Evolutionary conservation across 2,329 filamentous ascomycete species (phyloP), one percentile per base, ranked within the genome.

Genomic region (Beauveria pseudobassiana): DNA sequence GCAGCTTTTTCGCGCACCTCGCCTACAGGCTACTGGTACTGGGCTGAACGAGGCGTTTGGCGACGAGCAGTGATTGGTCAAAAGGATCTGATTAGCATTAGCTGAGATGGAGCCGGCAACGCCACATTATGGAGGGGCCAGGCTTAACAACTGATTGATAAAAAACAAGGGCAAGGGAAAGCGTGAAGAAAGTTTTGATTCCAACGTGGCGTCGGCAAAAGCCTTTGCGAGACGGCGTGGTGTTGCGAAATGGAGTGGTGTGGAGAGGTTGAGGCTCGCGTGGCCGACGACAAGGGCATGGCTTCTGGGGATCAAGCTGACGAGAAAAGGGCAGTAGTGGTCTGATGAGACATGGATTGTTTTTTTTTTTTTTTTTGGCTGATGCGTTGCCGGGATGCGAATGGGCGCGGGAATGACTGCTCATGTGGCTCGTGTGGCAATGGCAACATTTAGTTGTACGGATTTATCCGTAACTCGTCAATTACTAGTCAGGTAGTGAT

Each of bases 41-140:
- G 22, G 12, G 30, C 30, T 48, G 8, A 14, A 42, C 1, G 49
- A 53, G 57, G 58, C 58, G 58, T 53, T 38, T 38, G 26, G 38
- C 5, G 40, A 16, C 38, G 38, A 43, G n/a, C 49, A 24, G 49
- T 40, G 40, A 60, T 60, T 60, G 58, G 58, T 18, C 42, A 42
- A 6, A n/a, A 40, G 26, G 58, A 60, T 60, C 58, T 60, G 58
- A 60, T 60, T 60, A 60, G 49, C 58, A 60, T 16, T 48, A 49
- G n/a, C 49, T 28, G 34, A 28, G 24, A 42, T 40, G 45, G 46
- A 12, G 56, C 7, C 38, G 28, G 28, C 22, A 45, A 48, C 46
- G 56, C 56, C 56, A 51, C 56, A 7, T 38, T 38, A 38, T 38
- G 34, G 34, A 38, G 12, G 34, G 34, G 34, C 34, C 12, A 38